Evolutionary conservation across 805 yeast genomes (phyloP).

Genomic region (Hanseniaspora meyeri): DNA sequence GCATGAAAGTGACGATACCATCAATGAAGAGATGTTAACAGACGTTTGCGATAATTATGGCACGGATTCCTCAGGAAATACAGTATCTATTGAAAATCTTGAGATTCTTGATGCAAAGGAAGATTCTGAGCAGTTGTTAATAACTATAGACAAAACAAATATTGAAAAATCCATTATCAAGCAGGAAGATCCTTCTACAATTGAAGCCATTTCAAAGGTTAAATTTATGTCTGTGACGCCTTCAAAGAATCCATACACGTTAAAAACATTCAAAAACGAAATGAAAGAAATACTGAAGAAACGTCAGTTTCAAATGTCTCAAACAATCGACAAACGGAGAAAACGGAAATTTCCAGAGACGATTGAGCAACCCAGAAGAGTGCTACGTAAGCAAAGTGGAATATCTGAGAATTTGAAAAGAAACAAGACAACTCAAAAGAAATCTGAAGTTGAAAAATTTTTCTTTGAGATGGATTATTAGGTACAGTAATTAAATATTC

Average conservation of each 20-base stretch:
- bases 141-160: too few relatives aligned
- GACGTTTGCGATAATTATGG: background rate
- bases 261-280: background rate
- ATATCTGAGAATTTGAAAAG: background rate
- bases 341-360: background rate
- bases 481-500: background rate
- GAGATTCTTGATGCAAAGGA: too few relatives aligned
- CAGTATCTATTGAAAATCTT: too few relatives aligned
- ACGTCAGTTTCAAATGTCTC: background rate
- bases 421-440: background rate
- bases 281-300: background rate
- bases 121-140: too few relatives aligned
- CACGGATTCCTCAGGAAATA: too few relatives aligned
- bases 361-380: background rate
- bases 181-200: background rate
- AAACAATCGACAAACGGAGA: background rate
- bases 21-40: background rate
- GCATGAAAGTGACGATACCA: background rate
- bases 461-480: background rate
- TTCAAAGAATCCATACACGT: background rate
- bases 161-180: background rate
- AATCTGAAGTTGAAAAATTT: background rate
- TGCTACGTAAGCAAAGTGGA: background rate
- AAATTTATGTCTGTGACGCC: background rate
- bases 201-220: background rate